These are phyloP conservation scores for Diaporthe sp. DNA, from an alignment of 2,329 filamentous ascomycete species.

Conservation along the genomic window DNA sequence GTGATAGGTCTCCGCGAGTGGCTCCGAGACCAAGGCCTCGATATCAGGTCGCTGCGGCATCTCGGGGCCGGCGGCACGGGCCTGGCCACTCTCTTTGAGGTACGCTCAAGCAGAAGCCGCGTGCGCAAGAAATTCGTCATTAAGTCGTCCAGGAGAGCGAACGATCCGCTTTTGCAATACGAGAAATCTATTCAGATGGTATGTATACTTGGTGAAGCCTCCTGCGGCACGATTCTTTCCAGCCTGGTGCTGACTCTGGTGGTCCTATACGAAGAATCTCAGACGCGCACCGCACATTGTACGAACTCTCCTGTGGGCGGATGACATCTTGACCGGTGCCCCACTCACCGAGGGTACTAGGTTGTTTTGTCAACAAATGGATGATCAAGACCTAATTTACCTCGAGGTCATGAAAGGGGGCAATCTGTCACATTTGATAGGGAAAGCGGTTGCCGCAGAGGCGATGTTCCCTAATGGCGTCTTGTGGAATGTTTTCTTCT, in stretches of 20 bases:
- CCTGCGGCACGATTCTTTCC: neutral
- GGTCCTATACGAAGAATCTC: neutral
- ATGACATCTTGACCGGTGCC: neutral
- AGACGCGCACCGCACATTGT: slow-evolving; percentile 9
- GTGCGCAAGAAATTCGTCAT: neutral
- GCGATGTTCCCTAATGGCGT: neutral
- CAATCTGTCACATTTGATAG: neutral
- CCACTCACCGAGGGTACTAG: neutral
- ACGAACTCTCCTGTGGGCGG: neutral
- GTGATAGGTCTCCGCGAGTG: neutral
- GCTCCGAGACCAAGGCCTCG: neutral
- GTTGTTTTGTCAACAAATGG: neutral
- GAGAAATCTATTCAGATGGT: neutral
- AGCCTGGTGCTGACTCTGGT: neutral
- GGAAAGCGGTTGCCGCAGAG: neutral
- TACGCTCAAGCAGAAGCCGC: neutral
- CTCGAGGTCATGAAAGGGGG: neutral
- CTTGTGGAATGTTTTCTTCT: neutral
- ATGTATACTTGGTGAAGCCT: neutral
- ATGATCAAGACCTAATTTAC: neutral
- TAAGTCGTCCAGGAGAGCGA: neutral
- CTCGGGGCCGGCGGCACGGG: neutral
- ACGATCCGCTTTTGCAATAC: neutral
- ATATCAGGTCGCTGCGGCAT: neutral
- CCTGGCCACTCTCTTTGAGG: neutral